A percentile compares a stretch with the other conserved stretches of the same genome.
These are phyloP conservation scores for Aegilops longissima DNA, from an alignment of 176 grass and related monocot species.

Conservation along the genomic window DNA sequence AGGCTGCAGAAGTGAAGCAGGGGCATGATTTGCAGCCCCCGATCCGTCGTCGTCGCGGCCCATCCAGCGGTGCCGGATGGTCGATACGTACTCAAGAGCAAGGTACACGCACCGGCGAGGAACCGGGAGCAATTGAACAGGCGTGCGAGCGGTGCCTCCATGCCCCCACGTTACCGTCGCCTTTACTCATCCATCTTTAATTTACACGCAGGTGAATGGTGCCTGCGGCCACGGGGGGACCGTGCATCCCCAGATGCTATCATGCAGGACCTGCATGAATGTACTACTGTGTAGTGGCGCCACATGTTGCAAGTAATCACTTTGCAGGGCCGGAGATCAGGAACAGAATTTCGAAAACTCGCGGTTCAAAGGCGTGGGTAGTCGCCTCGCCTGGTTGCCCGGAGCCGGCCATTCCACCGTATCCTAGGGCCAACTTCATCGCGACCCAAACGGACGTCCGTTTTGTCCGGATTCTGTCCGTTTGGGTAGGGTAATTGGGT, in stretches of 20 bases:
- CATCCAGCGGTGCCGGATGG: conserved; percentile 20
- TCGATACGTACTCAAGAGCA: conserved; percentile 24
- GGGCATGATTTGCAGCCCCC: conserved; percentile 22
- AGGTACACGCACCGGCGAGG: conserved; percentile 23
- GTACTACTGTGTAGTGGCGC: neutral
- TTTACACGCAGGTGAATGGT: neutral
- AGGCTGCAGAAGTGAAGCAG: conserved; percentile 11
- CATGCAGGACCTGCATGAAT: conserved; percentile 14
- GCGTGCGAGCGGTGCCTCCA: conserved; percentile 45
- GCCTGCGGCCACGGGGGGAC: conserved; percentile 14
- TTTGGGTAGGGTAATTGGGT: no score
- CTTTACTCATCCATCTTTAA: conserved; percentile 53
- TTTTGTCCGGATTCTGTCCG: no score
- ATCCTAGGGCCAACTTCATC: no score
- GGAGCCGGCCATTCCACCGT: no score
- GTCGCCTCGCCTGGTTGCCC: no score
- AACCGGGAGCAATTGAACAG: conserved; percentile 41
- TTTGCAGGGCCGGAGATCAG: neutral
- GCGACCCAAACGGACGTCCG: no score
- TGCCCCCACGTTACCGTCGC: conserved; percentile 46
- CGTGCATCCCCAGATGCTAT: conserved; percentile 5
- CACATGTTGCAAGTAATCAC: neutral
- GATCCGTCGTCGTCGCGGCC: conserved; percentile 3
- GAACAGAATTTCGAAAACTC: neutral
- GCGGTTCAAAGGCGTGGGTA: no score